These are phyloP conservation scores for Picea abies DNA, from an alignment of 83 land plant genomes.

Conservation along the genomic window DNA sequence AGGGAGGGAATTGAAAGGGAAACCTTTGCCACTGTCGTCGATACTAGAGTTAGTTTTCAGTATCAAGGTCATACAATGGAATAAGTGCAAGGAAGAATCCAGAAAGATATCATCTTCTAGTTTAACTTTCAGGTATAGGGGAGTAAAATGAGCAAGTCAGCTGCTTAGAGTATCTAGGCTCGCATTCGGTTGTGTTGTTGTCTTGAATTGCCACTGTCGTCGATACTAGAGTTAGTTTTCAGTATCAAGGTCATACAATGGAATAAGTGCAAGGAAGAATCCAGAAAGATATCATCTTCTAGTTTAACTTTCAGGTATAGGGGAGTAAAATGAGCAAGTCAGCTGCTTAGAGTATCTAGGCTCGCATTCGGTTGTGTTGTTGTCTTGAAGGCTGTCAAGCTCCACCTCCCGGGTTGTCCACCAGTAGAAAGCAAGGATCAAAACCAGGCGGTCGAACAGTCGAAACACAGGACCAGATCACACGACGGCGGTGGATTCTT, in stretches of 20 bases:
- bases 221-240: background rate
- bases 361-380: background rate
- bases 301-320: background rate
- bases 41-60: background rate
- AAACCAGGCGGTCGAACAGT: slow-evolving; percentile 18
- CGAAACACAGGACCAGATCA: slow-evolving; percentile 7
- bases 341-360: background rate
- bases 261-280: background rate
- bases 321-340: background rate
- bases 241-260: background rate
- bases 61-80: background rate
- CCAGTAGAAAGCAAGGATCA: slow-evolving; percentile 5
- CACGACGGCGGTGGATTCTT: slow-evolving; percentile 13
- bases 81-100: background rate
- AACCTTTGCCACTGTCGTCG: too few species aligned
- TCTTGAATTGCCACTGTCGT: background rate
- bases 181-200: background rate
- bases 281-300: background rate
- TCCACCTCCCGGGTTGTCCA: background rate
- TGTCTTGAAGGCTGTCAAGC: background rate
- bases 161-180: background rate
- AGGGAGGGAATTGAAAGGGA: too few species aligned
- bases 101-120: background rate
- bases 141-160: background rate
- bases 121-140: background rate